phyloP scores from a whole-genome alignment of 2,329 filamentous ascomycete genomes.

The Acrocalymma vagum region DNA sequence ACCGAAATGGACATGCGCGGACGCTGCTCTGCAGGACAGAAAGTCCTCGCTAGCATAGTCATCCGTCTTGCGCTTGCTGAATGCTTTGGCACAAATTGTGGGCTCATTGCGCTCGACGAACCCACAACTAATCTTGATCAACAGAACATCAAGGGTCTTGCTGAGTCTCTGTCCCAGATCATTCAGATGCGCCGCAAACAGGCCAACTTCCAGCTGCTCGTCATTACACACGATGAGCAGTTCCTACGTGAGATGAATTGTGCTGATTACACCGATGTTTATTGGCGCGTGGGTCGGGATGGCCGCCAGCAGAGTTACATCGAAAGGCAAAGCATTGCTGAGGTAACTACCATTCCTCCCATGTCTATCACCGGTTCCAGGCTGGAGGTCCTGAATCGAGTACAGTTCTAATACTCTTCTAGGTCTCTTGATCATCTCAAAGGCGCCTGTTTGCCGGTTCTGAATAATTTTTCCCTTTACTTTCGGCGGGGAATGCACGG shows the following conservation, averaged over 20 bases:
- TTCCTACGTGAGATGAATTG: constrained; percentile 94
- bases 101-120: constrained; percentile 95
- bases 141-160: constrained; percentile 92
- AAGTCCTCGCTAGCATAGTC: constrained; percentile 95
- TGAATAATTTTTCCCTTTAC: too few relatives aligned
- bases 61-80: constrained; percentile 95
- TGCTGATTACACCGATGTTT: constrained; percentile 90
- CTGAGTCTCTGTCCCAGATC: constrained; percentile 84
- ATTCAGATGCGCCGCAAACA: constrained; percentile 85
- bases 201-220: constrained; percentile 95
- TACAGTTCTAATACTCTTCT: too few relatives aligned
- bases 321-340: constrained; percentile 63
- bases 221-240: constrained; percentile 98
- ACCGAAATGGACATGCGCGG: constrained; percentile 99
- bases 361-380: too few relatives aligned
- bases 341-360: too few relatives aligned
- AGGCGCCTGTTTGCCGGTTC: too few relatives aligned
- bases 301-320: constrained; percentile 89
- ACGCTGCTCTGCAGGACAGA: constrained; percentile 94
- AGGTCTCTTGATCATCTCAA: too few relatives aligned
- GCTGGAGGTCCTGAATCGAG: too few relatives aligned
- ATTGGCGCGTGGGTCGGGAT: constrained; percentile 86
- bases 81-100: constrained; percentile 95
- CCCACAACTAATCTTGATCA: constrained; percentile 96
- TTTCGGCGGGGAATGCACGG: too few relatives aligned